These are phyloP conservation scores for Trypanosomatidae sp. DNA, from an alignment of 208 protist species.

Conservation along the genomic window DNA sequence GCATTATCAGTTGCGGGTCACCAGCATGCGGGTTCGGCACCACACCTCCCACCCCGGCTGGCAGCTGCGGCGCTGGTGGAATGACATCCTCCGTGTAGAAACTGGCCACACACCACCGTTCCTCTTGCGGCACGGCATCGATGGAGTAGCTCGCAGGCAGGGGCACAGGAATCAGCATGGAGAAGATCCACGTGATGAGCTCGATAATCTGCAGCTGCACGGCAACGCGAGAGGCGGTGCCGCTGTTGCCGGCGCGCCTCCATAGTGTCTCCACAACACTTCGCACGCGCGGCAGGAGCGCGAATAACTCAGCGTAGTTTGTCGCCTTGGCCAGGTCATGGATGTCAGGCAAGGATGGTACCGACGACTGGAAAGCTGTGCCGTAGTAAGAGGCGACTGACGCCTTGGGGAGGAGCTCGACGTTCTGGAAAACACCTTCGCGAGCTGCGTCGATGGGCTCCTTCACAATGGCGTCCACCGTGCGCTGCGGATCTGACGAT, in stretches of 20 bases:
- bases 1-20: constrained; percentile 43
- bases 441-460: constrained; percentile 8
- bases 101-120: constrained; percentile 22
- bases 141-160: constrained; percentile 12
- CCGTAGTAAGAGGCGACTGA: constrained; percentile 48
- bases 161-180: constrained; percentile 58
- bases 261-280: constrained; percentile 45
- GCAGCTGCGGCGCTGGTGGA: not conserved
- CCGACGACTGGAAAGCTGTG: constrained; percentile 24
- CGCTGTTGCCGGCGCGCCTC: constrained; percentile 50
- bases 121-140: constrained; percentile 19
- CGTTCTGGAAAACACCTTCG: constrained; percentile 35
- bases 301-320: constrained; percentile 28
- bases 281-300: constrained; percentile 18
- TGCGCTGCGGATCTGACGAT: not conserved
- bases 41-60: not conserved
- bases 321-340: constrained; percentile 22
- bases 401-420: constrained; percentile 38
- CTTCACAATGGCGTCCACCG: constrained; percentile 16
- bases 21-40: constrained; percentile 13
- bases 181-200: constrained; percentile 70
- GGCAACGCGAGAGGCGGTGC: constrained; percentile 67
- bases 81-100: constrained; percentile 31
- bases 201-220: constrained; percentile 80
- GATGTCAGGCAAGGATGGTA: constrained; percentile 33